Base-by-base conservation (phyloP, 2,329 filamentous ascomycete species). In the Grosmannia penicillata region DNA sequence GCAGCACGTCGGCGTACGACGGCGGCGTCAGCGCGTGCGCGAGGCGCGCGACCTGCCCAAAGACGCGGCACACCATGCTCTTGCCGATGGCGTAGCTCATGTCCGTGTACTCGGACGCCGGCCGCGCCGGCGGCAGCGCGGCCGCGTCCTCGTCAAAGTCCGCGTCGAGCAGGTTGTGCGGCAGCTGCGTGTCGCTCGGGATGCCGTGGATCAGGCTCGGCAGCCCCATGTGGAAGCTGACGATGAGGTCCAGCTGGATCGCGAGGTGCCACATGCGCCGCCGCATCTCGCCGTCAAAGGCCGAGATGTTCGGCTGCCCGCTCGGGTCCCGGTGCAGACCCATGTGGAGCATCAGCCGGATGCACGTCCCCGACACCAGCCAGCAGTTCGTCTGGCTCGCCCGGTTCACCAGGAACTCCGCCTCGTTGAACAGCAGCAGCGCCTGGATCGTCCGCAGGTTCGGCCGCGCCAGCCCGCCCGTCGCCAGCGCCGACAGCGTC, bases 141-240 rank as follows among this genome's bases (percentile, higher is more conserved):
- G 56, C 55, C 32, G 60, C 65, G 42, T 71, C 56, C 51, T 74
- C 67, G 43, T 64, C 62, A 46, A 82, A 78, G 49, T 82, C 77
- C 24, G 74, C 68, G 50, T 83, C 78, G 37, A 70, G 62, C 24
- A 82, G 53, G 51, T 82, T 81, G 24, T 64, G 61, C 14, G 77
- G 77, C 17, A 73, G 53, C 2, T 63, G 57, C 0, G 74, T 78
- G 49, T 82, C 78, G 33, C 66, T 71, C 43, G 80, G 75, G 26
- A 76, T 68, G 19, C 66, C 62, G 40, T 74, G 65, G 32, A 80
- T 62, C 71, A 81, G 77, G 49, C 68, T 68, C 3, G 78, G 78
- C 38, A 83, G 59, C 3, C 78, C 78, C 43, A 80, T 65, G 49
- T 82, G 76, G 49, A 79, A 80, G 2, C 74, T 71, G 21, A 77